phyloP scores from a whole-genome alignment of 2,329 filamentous ascomycete genomes.

The Aspergillus piperis region DNA sequence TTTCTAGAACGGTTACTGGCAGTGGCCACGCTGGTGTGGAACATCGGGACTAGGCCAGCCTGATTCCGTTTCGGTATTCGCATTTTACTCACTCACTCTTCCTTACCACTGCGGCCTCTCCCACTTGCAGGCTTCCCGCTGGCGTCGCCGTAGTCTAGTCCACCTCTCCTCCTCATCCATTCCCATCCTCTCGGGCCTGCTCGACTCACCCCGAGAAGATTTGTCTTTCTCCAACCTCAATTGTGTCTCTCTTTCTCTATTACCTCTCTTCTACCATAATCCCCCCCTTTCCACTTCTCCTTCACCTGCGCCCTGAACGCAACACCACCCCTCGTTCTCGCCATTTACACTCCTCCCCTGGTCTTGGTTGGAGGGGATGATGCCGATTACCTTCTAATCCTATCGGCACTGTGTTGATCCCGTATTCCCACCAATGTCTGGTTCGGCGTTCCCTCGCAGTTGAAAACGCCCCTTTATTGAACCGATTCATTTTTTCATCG shows the following conservation, averaged over 20 bases:
- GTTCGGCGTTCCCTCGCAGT: conserved; percentile 8
- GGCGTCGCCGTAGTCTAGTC: conserved; percentile 4
- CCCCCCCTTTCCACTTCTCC: conserved; percentile 14
- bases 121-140: conserved; percentile 4
- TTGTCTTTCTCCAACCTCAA: conserved; percentile 6
- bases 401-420: conserved; percentile 12
- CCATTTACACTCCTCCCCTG: conserved; percentile 24
- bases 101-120: conserved; percentile 4
- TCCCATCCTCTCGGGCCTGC: conserved; percentile 11
- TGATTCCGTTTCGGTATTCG: conserved; percentile 11
- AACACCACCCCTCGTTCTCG: conserved; percentile 1
- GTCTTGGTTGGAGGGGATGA: conserved; percentile 9
- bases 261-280: conserved; percentile 17
- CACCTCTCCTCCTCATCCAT: conserved; percentile 13
- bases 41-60: conserved; percentile 15
- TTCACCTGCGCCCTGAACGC: conserved; percentile 12
- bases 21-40: conserved; percentile 17
- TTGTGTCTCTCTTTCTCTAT: not conserved
- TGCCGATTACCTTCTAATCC: conserved; percentile 19
- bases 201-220: conserved; percentile 9
- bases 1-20: conserved; percentile 21
- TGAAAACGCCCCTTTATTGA: conserved; percentile 7
- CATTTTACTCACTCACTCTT: conserved; percentile 5
- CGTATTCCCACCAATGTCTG: conserved; percentile 8
- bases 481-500: not conserved